Evolutionary conservation across 148 eudicot species (phyloP).

Genomic region (Suaeda aralocaspica): DNA sequence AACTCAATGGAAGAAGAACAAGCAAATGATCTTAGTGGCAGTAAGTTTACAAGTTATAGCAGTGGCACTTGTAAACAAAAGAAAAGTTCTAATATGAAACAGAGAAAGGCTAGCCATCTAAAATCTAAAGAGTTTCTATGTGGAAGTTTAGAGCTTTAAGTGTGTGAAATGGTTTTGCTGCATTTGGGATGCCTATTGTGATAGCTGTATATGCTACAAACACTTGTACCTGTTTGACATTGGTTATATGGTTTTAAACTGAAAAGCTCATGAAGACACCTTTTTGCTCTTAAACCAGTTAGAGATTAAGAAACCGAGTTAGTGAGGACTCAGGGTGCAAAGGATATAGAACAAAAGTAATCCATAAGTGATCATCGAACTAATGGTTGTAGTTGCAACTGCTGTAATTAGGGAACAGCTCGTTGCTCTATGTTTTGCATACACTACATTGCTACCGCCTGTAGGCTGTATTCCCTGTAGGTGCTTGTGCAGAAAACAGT

Average conservation of each 20-base stretch:
- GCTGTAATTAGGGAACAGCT: background rate
- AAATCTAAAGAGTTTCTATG: background rate
- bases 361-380: too few relatives aligned
- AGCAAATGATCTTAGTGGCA: background rate
- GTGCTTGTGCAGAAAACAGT: background rate
- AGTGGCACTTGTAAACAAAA: background rate
- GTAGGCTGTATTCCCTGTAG: background rate
- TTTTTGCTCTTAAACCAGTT: background rate
- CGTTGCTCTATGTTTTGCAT: background rate
- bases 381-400: background rate
- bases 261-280: background rate
- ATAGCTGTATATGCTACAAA: background rate
- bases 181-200: background rate
- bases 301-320: background rate
- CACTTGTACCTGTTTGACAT: background rate
- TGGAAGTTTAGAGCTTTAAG: background rate
- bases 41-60: background rate
- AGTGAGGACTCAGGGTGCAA: conserved; percentile 2
- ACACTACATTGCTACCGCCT: background rate
- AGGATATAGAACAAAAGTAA: background rate
- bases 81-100: background rate
- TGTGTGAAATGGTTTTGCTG: background rate
- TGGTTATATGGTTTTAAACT: background rate
- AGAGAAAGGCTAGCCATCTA: too few relatives aligned
- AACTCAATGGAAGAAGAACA: too few relatives aligned